Base-by-base conservation (phyloP, 2,329 filamentous ascomycete genomes). In the Talaromyces pinophilus region DNA sequence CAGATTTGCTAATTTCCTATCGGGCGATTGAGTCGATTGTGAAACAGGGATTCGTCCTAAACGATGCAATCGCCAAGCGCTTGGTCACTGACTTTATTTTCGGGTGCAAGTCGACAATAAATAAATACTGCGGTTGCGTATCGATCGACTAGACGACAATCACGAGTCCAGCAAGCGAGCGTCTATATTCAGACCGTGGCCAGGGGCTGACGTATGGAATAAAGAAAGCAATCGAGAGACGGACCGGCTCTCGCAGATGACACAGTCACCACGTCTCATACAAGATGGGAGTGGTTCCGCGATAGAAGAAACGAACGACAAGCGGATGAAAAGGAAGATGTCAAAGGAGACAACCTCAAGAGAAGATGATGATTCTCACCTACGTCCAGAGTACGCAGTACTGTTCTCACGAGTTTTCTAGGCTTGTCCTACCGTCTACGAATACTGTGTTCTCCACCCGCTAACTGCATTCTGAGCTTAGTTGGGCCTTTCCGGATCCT, bases 221-320 rank as follows among this genome's bases (percentile, higher is more conserved):
- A 66, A 66, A 67, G 69, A 69, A 71, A 69, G 67, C 62, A 67
- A 74, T 75, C 71, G 66, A 68, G 70, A 74, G 74, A 64, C 62
- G 66, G 61, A 38, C 62, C 65, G 62, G 65, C 75, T 76, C 74
- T 78, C 75, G 75, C 75, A 72, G 72, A 71, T 28, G 54, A 62
- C 76, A 75, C 75, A 71, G 70, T 74, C 72, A 68, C 70, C 67
- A 75, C 75, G 75, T 57, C 65, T 63, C 54, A 75, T 65, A 67
- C 66, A 63, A 66, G 69, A 71, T 63, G 68, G 66, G 67, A 63
- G 65, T 63, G 64, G 67, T 64, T 64, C 65, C 63, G 69, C 67
- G 69, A 67, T 66, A 68, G 72, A 71, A 69, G 71, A 70, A 67
- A 72, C 66, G 72, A 69, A 69, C 55, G 67, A 69, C 54, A 65